Base-by-base conservation (phyloP, 2,329 filamentous ascomycete species). In the Colletotrichum paranaense region DNA sequence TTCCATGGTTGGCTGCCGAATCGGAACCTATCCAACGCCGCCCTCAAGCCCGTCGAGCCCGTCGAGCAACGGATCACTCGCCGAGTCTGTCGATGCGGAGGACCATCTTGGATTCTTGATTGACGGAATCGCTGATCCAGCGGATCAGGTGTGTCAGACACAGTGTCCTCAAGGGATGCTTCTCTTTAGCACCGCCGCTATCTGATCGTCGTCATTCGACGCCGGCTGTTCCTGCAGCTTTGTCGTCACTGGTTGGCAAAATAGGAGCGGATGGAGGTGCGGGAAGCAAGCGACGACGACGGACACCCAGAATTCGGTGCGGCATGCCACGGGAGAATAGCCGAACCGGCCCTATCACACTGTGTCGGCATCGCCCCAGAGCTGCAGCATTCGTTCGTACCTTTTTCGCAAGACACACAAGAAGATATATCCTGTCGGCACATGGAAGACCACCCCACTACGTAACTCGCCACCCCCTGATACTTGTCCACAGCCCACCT, bases 171-270 rank as follows among this genome's bases (percentile, higher is more conserved):
- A 22, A 5, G 53, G 28, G n/a, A n/a, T 32, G 30, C 28, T n/a
- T 14, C 52, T 38, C 16, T 28, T 22, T 53, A 26, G 24, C 35
- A 22, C 49, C 14, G 46, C 46, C 46, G 62, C 46, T 16, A 55
- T 53, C 30, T 11, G 19, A 53, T 6, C 16, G 24, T 60, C 38
- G 38, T 42, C 38, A 19, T 42, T 42, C 38, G 24, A 62, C 60
- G 60, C 9, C 46, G 67, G 62, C 26, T 70, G 71, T 71, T 73
- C 71, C 71, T 73, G 71, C 55, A 73, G 67, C 59, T 62, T 46
- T n/a, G 42, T 70, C 56, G 60, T 65, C 67, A 70, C 67, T 73
- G 67, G 69, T 32, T 42, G 63, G 52, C 46, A 46, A 19, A 63
- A 60, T 32, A 56, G 19, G 42, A 68, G 57, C 46, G 35, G 32